Percentiles rank a stretch among this genome's conserved stretches.
phyloP scores from a whole-genome alignment of 352 stramenopile genomes.

The Pilasporangium apinafurcum region DNA sequence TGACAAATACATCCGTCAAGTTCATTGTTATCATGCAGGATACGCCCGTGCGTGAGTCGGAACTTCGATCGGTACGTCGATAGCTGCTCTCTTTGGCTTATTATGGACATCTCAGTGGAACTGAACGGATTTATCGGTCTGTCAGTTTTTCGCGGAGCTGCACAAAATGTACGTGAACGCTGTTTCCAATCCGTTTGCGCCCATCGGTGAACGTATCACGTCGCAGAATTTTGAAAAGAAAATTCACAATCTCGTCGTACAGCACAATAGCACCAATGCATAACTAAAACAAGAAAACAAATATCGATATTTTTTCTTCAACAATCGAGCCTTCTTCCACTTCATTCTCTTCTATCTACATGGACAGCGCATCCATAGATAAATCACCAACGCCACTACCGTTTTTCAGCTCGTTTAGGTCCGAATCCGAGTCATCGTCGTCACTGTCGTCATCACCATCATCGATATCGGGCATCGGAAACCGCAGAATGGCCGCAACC shows the following conservation, averaged over 20 bases:
- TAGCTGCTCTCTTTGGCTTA: background rate
- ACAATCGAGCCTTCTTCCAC: constrained; percentile 1
- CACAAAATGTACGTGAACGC: constrained; percentile 86
- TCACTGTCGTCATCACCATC: constrained; percentile 74
- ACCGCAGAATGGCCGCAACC: constrained; percentile 94
- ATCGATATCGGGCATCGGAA: constrained; percentile 95
- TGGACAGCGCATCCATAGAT: constrained; percentile 50
- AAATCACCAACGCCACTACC: constrained; percentile 56
- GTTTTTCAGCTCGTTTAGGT: constrained; percentile 19
- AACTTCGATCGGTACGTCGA: constrained; percentile 63
- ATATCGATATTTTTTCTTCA: background rate
- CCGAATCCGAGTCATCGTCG: constrained; percentile 36
- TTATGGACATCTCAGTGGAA: too few species aligned
- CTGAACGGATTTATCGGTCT: too few species aligned
- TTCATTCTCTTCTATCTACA: constrained; percentile 22
- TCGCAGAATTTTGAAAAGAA: constrained; percentile 78
- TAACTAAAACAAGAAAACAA: constrained; percentile 1
- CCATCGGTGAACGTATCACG: constrained; percentile 73
- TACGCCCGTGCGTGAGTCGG: constrained; percentile 62
- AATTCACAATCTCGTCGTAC: constrained; percentile 64
- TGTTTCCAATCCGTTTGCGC: constrained; percentile 83
- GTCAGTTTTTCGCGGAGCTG: constrained; percentile 75
- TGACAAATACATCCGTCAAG: constrained; percentile 85
- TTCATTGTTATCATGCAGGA: constrained; percentile 77
- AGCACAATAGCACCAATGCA: constrained; percentile 46